Evolutionary conservation across 805 yeast genomes (phyloP), one percentile per base, ranked within the genome.

Genomic region (Kodamaea kakaduensis): DNA sequence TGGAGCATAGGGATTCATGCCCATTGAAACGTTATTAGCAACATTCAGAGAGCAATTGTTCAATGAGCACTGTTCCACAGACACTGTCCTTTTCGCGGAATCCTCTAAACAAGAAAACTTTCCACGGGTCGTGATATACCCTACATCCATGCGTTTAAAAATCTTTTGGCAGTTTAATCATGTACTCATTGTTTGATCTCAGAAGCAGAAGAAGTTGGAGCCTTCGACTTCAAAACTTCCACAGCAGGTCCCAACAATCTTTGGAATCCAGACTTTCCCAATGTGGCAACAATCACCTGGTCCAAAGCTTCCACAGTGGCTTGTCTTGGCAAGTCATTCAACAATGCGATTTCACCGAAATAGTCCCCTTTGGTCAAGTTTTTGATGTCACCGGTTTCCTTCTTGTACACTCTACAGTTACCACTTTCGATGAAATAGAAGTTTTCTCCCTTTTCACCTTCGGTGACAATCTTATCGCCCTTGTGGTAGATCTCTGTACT

Each of bases 161-260:
- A n/a, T n/a, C n/a, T n/a, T n/a, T n/a, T n/a, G n/a, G n/a, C n/a
- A n/a, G n/a, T n/a, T n/a, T n/a, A n/a, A n/a, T n/a, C n/a, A n/a
- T n/a, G n/a, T n/a, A n/a, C n/a, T n/a, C n/a, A n/a, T n/a, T n/a
- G n/a, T n/a, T n/a, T n/a, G n/a, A n/a, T n/a, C n/a, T n/a, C n/a
- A n/a, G n/a, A n/a, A n/a, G 33, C 8, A 25, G 32, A 18, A 5
- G 29, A 16, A 16, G 87, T 83, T 36, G 97, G 97, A 59, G 87
- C 96, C 52, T 86, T 87, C 41, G 81, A 67, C 60, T 84, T 83
- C 54, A 89, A 73, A 27, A 85, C 87, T 39, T 84, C 95, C 15
- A 88, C 95, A 2, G 88, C 96, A 22, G 96, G 96, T 2, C 98
- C 98, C 44, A 93, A 71, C 48, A 93, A 71, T 61, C 97, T 78